phyloP scores from a whole-genome alignment of 2,329 filamentous ascomycete genomes.

The Talaromyces albobiverticillius region DNA sequence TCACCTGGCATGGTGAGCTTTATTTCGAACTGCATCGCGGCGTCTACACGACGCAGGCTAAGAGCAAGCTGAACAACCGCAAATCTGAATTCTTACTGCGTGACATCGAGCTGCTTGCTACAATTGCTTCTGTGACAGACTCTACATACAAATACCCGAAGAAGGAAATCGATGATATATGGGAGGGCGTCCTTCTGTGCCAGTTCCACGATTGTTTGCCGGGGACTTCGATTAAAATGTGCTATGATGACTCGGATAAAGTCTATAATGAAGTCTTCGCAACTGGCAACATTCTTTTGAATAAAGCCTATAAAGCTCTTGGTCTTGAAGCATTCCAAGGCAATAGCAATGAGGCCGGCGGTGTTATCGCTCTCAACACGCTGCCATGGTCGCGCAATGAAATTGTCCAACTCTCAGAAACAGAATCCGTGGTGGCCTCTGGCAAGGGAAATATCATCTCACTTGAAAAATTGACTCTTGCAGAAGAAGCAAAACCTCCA shows the following conservation, averaged over 20 bases:
- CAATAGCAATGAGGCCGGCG: conserved; percentile 31
- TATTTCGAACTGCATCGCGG: conserved; percentile 98
- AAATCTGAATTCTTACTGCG: conserved; percentile 80
- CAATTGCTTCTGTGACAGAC: conserved; percentile 70
- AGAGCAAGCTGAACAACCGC: conserved; percentile 94
- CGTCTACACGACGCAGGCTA: conserved; percentile 94
- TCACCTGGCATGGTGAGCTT: conserved; percentile 96
- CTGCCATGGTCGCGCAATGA: conserved; percentile 80
- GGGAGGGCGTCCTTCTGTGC: conserved; percentile 86
- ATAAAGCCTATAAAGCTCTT: conserved; percentile 66
- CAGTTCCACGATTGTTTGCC: conserved; percentile 98
- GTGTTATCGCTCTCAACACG: conserved; percentile 71
- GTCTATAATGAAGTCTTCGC: conserved; percentile 79
- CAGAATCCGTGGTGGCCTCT: conserved; percentile 38
- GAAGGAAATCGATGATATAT: conserved; percentile 89
- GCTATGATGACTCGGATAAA: conserved; percentile 90
- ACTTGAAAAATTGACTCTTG: conserved; percentile 30
- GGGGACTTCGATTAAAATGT: conserved; percentile 95
- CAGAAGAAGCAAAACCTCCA: conserved; percentile 23
- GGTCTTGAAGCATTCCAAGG: conserved; percentile 54
- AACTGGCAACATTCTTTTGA: conserved; percentile 68
- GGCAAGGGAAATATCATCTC: conserved; percentile 48
- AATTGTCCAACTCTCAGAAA: conserved; percentile 61
- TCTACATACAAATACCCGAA: conserved; percentile 86
- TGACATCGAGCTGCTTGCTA: conserved; percentile 84